phyloP scores from a whole-genome alignment of 495 filamentous ascomycete species.

The Podospora appendiculata region DNA sequence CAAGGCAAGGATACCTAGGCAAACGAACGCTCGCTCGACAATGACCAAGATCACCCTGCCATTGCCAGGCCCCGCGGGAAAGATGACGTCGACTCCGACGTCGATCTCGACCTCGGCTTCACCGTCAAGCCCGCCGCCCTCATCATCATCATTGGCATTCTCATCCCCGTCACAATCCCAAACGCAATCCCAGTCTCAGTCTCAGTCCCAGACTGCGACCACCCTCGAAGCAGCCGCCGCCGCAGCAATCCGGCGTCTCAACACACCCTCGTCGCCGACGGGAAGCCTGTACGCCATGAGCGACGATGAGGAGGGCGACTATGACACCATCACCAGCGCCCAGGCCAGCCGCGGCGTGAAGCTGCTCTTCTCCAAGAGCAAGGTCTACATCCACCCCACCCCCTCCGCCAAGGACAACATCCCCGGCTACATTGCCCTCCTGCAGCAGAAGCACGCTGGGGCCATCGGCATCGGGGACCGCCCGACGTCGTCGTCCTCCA shows the following conservation, averaged over 20 bases:
- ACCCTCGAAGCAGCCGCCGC: not conserved
- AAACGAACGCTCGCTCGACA: not conserved
- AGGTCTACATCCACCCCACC: constrained; percentile 97
- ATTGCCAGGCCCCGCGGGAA: not conserved
- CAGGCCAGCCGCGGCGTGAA: constrained; percentile 80
- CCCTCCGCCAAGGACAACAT: constrained; percentile 94
- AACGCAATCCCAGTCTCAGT: too few relatives aligned
- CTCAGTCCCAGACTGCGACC: too few relatives aligned
- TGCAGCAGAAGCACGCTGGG: constrained; percentile 80
- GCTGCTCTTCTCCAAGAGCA: constrained; percentile 94
- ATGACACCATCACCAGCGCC: constrained; percentile 88
- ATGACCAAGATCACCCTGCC: constrained; percentile 17
- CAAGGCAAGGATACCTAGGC: too few relatives aligned
- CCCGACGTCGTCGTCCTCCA: constrained; percentile 47
- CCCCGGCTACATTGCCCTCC: constrained; percentile 85
- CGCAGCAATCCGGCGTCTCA: not conserved
- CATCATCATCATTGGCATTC: not conserved
- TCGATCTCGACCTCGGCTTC: not conserved
- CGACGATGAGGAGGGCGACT: constrained; percentile 92
- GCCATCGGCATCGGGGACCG: constrained; percentile 19
- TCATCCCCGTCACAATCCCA: too few relatives aligned
- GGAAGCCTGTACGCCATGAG: constrained; percentile 95
- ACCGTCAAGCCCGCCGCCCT: constrained; percentile 1
- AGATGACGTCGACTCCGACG: constrained; percentile 10
- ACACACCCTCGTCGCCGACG: constrained; percentile 56